Evolutionary conservation across 176 grass and related monocot genomes (phyloP), one percentile per base, ranked within the genome.

Genomic region (Bromus sterilis): DNA sequence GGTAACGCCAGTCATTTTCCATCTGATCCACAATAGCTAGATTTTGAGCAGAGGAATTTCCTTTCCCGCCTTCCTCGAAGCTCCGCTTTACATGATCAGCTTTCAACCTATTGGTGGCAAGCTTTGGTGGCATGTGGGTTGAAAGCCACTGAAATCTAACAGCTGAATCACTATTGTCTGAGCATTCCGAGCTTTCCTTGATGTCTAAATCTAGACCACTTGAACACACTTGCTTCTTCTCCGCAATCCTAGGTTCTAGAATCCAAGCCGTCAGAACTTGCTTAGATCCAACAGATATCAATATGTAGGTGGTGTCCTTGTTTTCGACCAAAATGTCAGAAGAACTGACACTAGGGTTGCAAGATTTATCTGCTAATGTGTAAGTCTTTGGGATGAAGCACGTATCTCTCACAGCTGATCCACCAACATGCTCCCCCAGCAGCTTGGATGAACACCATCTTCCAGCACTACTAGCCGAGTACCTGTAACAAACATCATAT

Each of bases 1-100:
- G 87, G 85, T 98, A 95, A 88, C 96, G 91, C 96, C 96, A 98
- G 40, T 98, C 96, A 88, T 98, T 98, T 86, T 93, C 90, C 71
- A 86, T 82, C 64, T 84, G 88, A 78, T 88, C 84, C 76, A 84
- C 35, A 64, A 84, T 56, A 44, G 48, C 35, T 11, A 37, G 44
- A 55, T 90, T 85, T 15, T 85, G 79, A 8, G 28, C 66, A 57
- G 61, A 85, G 29, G 31, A 82, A 79, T 64, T 84, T 70, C 77
- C 76, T 62, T 88, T 57, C 36, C 73, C 58, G 40, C 82, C 78
- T 66, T 89, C 77, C 41, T 79, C 68, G 28, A 42, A 32, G 0
- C 53, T 81, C 55, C 64, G 44, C 34, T 78, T 87, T 85, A 79
- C 71, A 66, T 80, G 66, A 42, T 63, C 62, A 74, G 20, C 21